Conservation (phyloP, 1,284 basidiomycete species). For the Leccinum huronense region DNA sequence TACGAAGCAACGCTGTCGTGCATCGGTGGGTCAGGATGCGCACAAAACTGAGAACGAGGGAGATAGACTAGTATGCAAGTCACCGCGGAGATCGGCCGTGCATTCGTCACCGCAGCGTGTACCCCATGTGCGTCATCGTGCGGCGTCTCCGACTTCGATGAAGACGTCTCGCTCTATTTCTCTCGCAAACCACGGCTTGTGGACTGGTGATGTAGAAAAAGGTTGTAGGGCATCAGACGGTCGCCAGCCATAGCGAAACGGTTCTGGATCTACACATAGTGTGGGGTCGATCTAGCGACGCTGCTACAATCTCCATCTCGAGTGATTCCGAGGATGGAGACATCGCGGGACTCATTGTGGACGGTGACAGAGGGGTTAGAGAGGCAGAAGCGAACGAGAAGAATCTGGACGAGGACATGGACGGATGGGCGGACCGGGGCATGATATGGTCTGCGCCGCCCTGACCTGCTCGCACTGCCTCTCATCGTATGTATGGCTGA, state of each 20-base stretch:
- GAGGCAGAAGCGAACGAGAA: not conserved
- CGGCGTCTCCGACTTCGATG: conserved; percentile 19
- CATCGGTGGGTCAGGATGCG: conserved; percentile 12
- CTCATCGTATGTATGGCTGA: not conserved
- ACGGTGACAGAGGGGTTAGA: not conserved
- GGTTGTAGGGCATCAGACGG: not conserved
- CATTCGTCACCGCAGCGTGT: conserved; percentile 31
- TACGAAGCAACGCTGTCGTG: conserved; percentile 8
- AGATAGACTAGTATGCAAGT: conserved; percentile 21
- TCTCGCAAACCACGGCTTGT: not conserved
- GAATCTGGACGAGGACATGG: conserved; percentile 8
- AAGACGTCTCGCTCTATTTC: not conserved
- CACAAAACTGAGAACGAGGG: conserved; percentile 10
- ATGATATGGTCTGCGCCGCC: conserved; percentile 32
- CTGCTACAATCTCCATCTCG: conserved; percentile 33
- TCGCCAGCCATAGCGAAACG: not conserved
- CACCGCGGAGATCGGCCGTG: conserved; percentile 29
- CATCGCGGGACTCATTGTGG: not conserved
- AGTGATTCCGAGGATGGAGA: conserved; percentile 32
- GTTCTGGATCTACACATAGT: not conserved
- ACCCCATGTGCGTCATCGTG: not conserved
- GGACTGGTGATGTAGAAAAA: not conserved
- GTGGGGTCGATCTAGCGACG: conserved; percentile 16
- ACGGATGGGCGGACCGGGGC: conserved; percentile 23
- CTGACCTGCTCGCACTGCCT: conserved; percentile 4